Percentiles rank a stretch among this genome's conserved stretches.
phyloP scores from a whole-genome alignment of 176 grass and related monocot genomes.

The Puya raimondii region DNA sequence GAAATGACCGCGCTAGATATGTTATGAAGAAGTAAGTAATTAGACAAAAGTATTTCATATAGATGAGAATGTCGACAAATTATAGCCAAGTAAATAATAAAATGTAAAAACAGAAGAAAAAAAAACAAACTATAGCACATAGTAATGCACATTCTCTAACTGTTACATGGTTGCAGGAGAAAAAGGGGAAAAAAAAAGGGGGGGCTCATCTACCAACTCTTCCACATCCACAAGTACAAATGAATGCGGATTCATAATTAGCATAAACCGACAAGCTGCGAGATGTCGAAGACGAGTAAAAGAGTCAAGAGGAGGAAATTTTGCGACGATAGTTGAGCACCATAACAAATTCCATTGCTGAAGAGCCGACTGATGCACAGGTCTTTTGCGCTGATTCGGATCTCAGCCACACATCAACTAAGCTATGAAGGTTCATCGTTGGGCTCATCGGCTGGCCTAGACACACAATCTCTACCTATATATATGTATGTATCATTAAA shows the following conservation, averaged over 20 bases:
- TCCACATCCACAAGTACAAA: too few relatives aligned
- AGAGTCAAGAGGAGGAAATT: neutral
- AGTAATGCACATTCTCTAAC: neutral
- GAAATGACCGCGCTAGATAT: neutral
- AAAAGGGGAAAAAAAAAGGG: too few relatives aligned
- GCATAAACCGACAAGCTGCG: too few relatives aligned
- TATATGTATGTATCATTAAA: neutral
- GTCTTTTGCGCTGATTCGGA: conserved; percentile 22
- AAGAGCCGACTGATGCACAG: conserved; percentile 22
- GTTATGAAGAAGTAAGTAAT: neutral
- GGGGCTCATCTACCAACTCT: conserved; percentile 9
- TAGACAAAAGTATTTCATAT: neutral
- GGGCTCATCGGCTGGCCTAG: conserved; percentile 43
- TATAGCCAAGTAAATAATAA: neutral
- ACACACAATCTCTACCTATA: conserved; percentile 67
- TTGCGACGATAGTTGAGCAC: conserved; percentile 65
- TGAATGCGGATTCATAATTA: too few relatives aligned
- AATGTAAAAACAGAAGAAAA: neutral
- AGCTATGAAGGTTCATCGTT: conserved; percentile 34
- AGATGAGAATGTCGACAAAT: neutral
- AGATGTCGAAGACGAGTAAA: neutral
- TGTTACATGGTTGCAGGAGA: neutral
- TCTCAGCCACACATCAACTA: conserved; percentile 50
- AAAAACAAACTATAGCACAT: neutral
- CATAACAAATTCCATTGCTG: conserved; percentile 74